These are phyloP conservation scores for Pyrrhoderma lamaoense DNA, from an alignment of 1,284 basidiomycete genomes.

Conservation along the genomic window DNA sequence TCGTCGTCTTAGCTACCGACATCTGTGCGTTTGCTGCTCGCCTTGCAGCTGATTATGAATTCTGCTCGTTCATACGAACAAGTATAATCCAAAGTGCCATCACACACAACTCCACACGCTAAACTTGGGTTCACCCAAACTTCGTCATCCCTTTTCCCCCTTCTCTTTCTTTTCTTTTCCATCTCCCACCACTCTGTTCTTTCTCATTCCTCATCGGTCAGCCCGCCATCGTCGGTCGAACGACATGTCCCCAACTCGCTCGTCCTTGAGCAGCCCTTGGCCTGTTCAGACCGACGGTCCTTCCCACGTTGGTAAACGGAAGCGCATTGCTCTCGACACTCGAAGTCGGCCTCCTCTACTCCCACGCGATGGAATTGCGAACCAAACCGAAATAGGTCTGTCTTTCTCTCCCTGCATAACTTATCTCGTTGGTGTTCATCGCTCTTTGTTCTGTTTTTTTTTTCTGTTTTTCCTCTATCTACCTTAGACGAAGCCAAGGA, in stretches of 20 bases:
- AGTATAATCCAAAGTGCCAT: conserved; percentile 7
- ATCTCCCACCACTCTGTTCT: neutral
- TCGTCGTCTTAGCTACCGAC: neutral
- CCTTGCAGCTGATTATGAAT: conserved; percentile 20
- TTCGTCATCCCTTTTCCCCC: neutral
- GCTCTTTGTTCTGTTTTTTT: conserved; percentile 1
- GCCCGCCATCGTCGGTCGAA: neutral
- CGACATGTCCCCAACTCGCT: conserved; percentile 20
- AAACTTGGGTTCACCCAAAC: conserved; percentile 12
- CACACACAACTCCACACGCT: conserved; percentile 15
- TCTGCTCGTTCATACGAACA: conserved; percentile 16
- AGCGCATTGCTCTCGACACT: conserved; percentile 20
- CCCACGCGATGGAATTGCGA: conserved; percentile 25
- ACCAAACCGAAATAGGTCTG: conserved; percentile 39
- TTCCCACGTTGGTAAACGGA: conserved; percentile 25
- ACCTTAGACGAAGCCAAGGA: conserved; percentile 13
- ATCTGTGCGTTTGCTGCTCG: conserved; percentile 4
- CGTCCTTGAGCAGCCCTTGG: conserved; percentile 28
- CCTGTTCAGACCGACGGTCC: conserved; percentile 31
- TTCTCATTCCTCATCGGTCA: neutral
- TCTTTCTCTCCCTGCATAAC: no score
- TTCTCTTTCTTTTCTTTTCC: neutral
- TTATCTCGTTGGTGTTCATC: neutral
- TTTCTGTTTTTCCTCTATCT: neutral
- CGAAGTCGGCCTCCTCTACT: conserved; percentile 19